A percentile compares a stretch with the other conserved stretches of the same genome.
Evolutionary conservation across 768 basidiomycete genomes (phyloP).

Genomic region (Collybia sordida): DNA sequence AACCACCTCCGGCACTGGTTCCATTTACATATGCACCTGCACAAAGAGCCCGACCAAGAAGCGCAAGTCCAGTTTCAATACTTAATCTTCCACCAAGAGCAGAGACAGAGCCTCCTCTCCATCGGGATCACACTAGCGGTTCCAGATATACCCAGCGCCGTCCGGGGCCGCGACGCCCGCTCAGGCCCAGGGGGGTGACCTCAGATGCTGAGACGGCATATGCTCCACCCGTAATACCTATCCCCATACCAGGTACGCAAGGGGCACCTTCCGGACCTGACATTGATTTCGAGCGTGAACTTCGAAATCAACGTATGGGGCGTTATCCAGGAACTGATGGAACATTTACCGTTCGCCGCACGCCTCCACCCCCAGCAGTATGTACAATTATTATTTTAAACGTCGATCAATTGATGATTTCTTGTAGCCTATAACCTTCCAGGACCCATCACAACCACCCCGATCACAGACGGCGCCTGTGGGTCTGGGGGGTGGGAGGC

Average conservation of each 20-base stretch:
- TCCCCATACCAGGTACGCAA: background rate
- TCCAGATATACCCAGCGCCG: constrained; percentile 1
- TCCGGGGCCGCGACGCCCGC: constrained; percentile 1
- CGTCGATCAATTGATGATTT: constrained; percentile 1
- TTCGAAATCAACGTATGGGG: background rate
- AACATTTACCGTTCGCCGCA: background rate
- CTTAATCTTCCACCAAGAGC: constrained; percentile 26
- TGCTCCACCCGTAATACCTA: background rate
- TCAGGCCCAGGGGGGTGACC: background rate
- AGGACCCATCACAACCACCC: constrained; percentile 1
- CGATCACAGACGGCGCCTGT: constrained; percentile 29
- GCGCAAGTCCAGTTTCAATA: constrained; percentile 34
- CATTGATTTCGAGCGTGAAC: constrained; percentile 2
- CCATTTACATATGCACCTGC: constrained; percentile 57
- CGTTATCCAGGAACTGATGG: constrained; percentile 5
- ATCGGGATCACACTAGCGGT: background rate
- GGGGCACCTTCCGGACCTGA: background rate
- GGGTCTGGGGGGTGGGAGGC: background rate
- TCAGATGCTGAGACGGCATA: constrained; percentile 2
- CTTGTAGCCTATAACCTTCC: constrained; percentile 9
- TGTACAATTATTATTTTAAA: constrained; percentile 24
- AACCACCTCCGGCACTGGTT: constrained; percentile 50
- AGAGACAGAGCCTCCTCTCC: constrained; percentile 23
- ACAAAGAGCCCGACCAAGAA: constrained; percentile 32
- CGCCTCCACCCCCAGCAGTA: constrained; percentile 16